Evolutionary conservation across 1,284 basidiomycete genomes (phyloP).

Genomic region (Ustilago bromivora): DNA sequence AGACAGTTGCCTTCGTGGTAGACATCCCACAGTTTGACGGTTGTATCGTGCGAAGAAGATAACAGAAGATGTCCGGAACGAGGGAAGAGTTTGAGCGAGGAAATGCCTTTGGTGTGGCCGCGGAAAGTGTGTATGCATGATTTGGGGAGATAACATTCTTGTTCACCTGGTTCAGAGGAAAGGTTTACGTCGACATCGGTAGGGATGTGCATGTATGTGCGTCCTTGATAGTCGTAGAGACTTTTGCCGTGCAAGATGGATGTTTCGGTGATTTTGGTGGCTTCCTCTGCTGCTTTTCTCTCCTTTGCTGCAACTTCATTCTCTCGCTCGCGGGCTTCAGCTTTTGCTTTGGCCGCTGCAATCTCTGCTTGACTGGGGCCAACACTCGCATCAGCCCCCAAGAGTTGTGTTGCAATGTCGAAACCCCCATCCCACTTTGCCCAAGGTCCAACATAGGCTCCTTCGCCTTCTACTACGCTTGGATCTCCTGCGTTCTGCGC

Average conservation of each 20-base stretch:
- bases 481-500: conserved; percentile 78
- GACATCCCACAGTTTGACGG: conserved; percentile 99
- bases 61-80: conserved; percentile 91
- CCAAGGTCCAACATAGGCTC: conserved; percentile 94
- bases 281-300: conserved; percentile 81
- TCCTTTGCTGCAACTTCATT: conserved; percentile 72
- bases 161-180: conserved; percentile 81
- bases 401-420: conserved; percentile 67
- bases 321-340: conserved; percentile 74
- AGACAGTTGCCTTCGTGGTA: conserved; percentile 97
- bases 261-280: conserved; percentile 85
- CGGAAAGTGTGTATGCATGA: conserved; percentile 97
- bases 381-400: conserved; percentile 58
- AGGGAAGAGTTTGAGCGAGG: conserved; percentile 91
- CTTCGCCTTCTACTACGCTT: conserved; percentile 74
- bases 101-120: conserved; percentile 95
- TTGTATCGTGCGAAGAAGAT: conserved; percentile 96
- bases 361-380: conserved; percentile 75
- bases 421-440: conserved; percentile 90
- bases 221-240: conserved; percentile 95
- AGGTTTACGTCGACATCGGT: conserved; percentile 76
- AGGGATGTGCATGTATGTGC: conserved; percentile 97
- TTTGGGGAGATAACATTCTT: conserved; percentile 94
- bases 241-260: conserved; percentile 97
- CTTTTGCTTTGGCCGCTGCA: conserved; percentile 76